phyloP scores from a whole-genome alignment of 164 flowering plant genomes.

The Vitis vinifera region DNA sequence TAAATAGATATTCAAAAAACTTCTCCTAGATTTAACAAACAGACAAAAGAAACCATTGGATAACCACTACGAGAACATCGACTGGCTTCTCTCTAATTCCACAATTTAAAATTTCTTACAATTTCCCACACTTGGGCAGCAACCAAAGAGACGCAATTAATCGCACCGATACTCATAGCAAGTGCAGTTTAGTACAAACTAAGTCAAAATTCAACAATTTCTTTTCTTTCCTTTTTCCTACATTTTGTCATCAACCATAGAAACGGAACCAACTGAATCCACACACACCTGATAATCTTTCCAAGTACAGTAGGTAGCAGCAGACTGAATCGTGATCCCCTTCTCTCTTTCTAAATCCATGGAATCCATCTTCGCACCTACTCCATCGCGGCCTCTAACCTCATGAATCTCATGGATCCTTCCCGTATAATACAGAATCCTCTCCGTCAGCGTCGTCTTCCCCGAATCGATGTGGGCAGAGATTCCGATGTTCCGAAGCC shows the following conservation, averaged over 20 bases:
- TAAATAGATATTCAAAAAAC: no score
- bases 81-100: not conserved
- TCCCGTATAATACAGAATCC: constrained; percentile 86
- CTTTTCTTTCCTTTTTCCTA: no score
- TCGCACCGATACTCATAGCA: no score
- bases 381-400: constrained; percentile 92
- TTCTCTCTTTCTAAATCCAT: constrained; percentile 99
- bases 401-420: constrained; percentile 96
- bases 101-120: not conserved
- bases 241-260: no score
- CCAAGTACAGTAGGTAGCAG: constrained; percentile 98
- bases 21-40: no score
- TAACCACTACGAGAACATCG: no score
- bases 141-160: not conserved
- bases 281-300: constrained; percentile 71
- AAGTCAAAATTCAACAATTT: no score
- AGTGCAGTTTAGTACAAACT: no score
- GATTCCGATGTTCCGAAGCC: constrained; percentile 88
- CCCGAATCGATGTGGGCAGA: constrained; percentile 98
- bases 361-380: constrained; percentile 99
- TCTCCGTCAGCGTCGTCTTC: constrained; percentile 91
- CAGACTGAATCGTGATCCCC: constrained; percentile 96
- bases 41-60: no score
- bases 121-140: not conserved
- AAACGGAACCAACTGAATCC: not conserved